phyloP scores from a whole-genome alignment of 163 green algal species.

The Coccomyxa subellipsoidea region DNA sequence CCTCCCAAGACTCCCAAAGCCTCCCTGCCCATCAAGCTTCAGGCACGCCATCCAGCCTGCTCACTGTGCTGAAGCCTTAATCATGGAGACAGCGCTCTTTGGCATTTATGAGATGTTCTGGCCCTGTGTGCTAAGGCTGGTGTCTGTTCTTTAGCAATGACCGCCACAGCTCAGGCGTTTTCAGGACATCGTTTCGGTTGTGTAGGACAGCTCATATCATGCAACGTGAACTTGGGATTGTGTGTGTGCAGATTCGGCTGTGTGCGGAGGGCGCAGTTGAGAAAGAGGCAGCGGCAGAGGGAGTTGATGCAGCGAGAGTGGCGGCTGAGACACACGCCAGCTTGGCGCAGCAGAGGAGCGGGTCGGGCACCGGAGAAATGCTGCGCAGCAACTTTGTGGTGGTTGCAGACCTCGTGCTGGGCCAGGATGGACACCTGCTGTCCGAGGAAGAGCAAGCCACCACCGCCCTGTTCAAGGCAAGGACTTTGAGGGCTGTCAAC shows the following conservation, averaged over 20 bases:
- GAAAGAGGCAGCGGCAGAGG: not conserved
- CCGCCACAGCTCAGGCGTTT: too few relatives aligned
- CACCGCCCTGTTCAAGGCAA: slow-evolving; percentile 42
- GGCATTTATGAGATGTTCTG: too few relatives aligned
- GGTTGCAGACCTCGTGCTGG: slow-evolving; percentile 36
- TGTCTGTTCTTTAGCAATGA: too few relatives aligned
- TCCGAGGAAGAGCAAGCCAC: slow-evolving; percentile 32
- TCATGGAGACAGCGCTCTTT: not conserved
- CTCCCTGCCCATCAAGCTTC: slow-evolving; percentile 24
- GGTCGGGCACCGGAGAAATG: slow-evolving; percentile 28
- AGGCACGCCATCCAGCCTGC: slow-evolving; percentile 7
- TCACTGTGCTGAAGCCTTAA: not conserved
- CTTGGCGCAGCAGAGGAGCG: not conserved
- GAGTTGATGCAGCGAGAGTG: not conserved
- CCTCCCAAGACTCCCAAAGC: slow-evolving; percentile 13
- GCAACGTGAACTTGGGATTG: too few relatives aligned
- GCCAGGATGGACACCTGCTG: slow-evolving; percentile 57
- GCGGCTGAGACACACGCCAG: not conserved
- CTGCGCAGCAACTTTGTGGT: slow-evolving; percentile 48
- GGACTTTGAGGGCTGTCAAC: too few relatives aligned
- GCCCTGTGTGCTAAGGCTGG: too few relatives aligned
- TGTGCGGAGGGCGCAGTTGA: not conserved
- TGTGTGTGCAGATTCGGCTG: not conserved
- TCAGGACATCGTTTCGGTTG: too few relatives aligned
- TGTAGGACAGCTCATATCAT: too few relatives aligned